phyloP scores from a whole-genome alignment of 2,329 filamentous ascomycete genomes.

The Dactylellina drechsleri region DNA sequence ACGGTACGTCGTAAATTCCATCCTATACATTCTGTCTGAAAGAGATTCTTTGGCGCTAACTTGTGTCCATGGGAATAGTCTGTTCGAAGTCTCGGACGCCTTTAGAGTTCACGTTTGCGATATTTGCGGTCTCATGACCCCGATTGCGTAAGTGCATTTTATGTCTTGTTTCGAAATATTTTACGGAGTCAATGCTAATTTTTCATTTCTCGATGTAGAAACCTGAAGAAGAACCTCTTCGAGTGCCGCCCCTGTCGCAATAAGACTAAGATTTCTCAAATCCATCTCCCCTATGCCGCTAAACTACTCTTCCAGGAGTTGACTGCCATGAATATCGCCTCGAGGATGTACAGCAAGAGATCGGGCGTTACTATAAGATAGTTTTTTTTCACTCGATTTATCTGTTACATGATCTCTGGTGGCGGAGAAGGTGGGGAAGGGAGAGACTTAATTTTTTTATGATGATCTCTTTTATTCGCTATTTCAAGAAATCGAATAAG shows the following conservation, averaged over 20 bases:
- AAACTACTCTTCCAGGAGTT: constrained; percentile 99
- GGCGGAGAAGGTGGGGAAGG: neutral
- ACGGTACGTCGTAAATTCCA: constrained; percentile 60
- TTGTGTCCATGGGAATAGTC: constrained; percentile 61
- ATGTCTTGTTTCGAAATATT: constrained; percentile 9
- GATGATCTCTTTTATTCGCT: neutral
- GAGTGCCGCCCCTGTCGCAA: constrained; percentile 98
- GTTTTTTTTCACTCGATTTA: constrained; percentile 46
- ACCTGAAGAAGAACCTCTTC: constrained; percentile 93
- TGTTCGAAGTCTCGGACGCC: constrained; percentile 97
- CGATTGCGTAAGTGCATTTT: constrained; percentile 83
- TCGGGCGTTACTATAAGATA: constrained; percentile 78
- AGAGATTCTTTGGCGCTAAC: neutral
- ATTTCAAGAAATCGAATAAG: neutral
- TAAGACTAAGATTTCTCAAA: constrained; percentile 97
- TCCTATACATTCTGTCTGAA: neutral
- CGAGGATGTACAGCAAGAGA: constrained; percentile 92
- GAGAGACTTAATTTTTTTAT: no score
- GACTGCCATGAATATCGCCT: constrained; percentile 97
- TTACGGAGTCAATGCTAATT: constrained; percentile 37
- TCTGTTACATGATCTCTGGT: neutral
- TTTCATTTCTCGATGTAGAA: constrained; percentile 66
- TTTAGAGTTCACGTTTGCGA: constrained; percentile 99
- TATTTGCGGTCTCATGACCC: constrained; percentile 98
- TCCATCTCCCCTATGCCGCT: constrained; percentile 96